phyloP scores from a whole-genome alignment of 768 basidiomycete genomes.

The Boletus coccyginus region DNA sequence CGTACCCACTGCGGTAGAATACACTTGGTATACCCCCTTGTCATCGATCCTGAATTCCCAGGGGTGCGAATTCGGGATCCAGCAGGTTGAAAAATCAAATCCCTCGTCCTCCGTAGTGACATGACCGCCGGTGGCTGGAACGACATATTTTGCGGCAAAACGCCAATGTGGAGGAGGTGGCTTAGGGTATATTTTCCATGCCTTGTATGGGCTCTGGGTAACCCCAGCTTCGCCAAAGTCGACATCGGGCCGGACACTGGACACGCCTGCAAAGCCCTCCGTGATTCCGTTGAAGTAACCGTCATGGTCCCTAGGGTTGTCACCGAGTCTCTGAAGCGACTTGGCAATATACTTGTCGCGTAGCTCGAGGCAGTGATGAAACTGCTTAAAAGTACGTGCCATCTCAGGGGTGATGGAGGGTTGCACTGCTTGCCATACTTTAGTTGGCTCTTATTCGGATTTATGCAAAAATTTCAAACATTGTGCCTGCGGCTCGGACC shows the following conservation, averaged over 20 bases:
- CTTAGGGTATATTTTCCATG: constrained; percentile 89
- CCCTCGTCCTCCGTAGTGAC: constrained; percentile 36
- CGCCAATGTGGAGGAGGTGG: constrained; percentile 98
- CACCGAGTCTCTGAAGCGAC: constrained; percentile 89
- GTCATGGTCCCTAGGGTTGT: constrained; percentile 92
- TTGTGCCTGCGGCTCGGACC: constrained; percentile 30
- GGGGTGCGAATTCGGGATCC: constrained; percentile 64
- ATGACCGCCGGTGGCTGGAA: constrained; percentile 40
- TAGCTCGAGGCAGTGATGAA: constrained; percentile 83
- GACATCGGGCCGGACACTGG: constrained; percentile 64
- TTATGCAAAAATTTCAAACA: constrained; percentile 19
- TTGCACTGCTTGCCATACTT: constrained; percentile 17
- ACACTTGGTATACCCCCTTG: constrained; percentile 90
- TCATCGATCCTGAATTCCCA: constrained; percentile 76
- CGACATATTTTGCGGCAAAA: constrained; percentile 56
- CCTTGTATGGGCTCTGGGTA: constrained; percentile 37
- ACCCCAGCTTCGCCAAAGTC: constrained; percentile 31
- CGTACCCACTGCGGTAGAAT: constrained; percentile 34
- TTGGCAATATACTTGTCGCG: constrained; percentile 93
- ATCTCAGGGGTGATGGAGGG: constrained; percentile 41
- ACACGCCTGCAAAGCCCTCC: constrained; percentile 59
- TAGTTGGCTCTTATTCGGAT: neutral
- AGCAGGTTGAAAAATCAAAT: constrained; percentile 70
- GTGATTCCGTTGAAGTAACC: constrained; percentile 67
- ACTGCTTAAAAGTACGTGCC: constrained; percentile 58